These are phyloP conservation scores for Quercus cerris DNA, from an alignment of 306 rosid species.

Conservation along the genomic window DNA sequence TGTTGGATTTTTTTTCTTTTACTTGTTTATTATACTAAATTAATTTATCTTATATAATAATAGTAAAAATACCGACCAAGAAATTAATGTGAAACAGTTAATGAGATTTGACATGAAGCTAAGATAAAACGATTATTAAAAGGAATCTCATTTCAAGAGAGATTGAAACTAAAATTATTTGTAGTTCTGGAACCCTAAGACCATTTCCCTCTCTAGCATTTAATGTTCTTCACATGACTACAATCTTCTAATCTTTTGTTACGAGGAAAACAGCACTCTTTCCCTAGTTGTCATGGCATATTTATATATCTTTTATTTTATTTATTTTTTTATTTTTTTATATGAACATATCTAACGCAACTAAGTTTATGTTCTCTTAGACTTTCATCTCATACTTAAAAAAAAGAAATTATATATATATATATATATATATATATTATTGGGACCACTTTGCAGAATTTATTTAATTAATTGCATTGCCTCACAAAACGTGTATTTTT, in stretches of 20 bases:
- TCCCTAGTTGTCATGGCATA: conserved; percentile 31
- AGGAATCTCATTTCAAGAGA: conserved; percentile 37
- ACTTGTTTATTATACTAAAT: not conserved
- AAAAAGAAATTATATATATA: not conserved
- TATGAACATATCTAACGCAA: conserved; percentile 18
- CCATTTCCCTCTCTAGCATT: conserved; percentile 45
- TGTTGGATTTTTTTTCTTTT: not conserved
- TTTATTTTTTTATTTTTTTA: not conserved
- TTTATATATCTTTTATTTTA: conserved; percentile 8
- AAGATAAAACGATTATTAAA: conserved; percentile 40
- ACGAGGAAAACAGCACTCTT: conserved; percentile 47
- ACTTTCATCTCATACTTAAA: not conserved
- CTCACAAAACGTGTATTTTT: conserved; percentile 27
- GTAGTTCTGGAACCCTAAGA: conserved; percentile 48
- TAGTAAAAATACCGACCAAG: conserved; percentile 13
- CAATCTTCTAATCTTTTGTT: conserved; percentile 50
- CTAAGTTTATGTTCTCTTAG: conserved; percentile 24
- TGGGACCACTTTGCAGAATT: conserved; percentile 30
- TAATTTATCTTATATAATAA: conserved; percentile 2
- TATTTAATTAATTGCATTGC: conserved; percentile 18
- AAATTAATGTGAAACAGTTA: conserved; percentile 36
- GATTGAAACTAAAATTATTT: conserved; percentile 35
- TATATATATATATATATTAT: not conserved
- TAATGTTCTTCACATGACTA: conserved; percentile 73
- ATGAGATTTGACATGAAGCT: conserved; percentile 53